Percentiles rank a stretch among this genome's conserved stretches.
phyloP scores from a whole-genome alignment of 2,329 filamentous ascomycete species.

The Fusarium pininemorale region DNA sequence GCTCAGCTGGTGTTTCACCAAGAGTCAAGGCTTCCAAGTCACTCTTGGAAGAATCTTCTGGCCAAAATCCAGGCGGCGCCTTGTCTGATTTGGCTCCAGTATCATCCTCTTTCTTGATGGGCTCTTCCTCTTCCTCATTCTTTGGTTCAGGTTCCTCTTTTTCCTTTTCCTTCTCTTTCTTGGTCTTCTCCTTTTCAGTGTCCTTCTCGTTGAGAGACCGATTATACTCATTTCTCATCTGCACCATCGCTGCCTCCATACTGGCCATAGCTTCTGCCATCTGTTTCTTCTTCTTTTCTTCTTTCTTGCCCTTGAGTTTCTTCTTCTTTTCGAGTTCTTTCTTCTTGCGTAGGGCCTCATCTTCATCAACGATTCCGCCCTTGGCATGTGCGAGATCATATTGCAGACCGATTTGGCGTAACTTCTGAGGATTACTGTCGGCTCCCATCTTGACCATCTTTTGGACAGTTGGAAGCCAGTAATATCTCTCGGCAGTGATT shows the following conservation, averaged over 20 bases:
- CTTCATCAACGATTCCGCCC: slow-evolving; percentile 62
- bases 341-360: slow-evolving; percentile 48
- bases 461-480: slow-evolving; percentile 60
- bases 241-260: slow-evolving; percentile 39
- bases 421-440: slow-evolving; percentile 66
- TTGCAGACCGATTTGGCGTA: slow-evolving; percentile 66
- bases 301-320: slow-evolving; percentile 37
- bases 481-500: slow-evolving; percentile 64
- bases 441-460: slow-evolving; percentile 63
- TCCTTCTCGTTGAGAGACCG: slow-evolving; percentile 27
- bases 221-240: slow-evolving; percentile 38
- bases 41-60: slow-evolving; percentile 36
- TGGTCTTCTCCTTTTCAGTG: slow-evolving; percentile 14
- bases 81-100: slow-evolving; percentile 12
- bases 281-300: slow-evolving; percentile 37
- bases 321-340: slow-evolving; percentile 41
- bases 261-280: slow-evolving; percentile 40
- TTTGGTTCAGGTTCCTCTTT: neutral
- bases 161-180: slow-evolving; percentile 9
- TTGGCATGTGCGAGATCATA: slow-evolving; percentile 71
- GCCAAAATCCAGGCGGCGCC: slow-evolving; percentile 27
- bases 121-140: slow-evolving; percentile 13
- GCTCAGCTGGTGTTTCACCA: neutral
- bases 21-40: slow-evolving; percentile 13
- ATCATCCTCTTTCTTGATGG: slow-evolving; percentile 6